Conservation (phyloP, 2,329 filamentous ascomycete genomes). For the Paraphoma chrysanthemicola region DNA sequence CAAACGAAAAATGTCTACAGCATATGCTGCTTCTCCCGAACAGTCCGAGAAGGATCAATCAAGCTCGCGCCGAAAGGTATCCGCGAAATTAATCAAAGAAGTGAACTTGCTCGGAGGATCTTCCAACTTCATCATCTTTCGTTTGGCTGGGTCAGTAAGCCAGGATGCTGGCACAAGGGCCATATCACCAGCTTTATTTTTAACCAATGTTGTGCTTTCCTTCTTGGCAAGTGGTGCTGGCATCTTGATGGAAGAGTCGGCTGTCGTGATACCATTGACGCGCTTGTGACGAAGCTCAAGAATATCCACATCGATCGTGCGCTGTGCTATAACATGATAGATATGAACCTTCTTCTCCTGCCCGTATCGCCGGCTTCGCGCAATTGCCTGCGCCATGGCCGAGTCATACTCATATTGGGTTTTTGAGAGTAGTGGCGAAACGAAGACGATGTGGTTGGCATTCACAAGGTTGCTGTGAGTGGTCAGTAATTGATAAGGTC, state of each 20-base stretch:
- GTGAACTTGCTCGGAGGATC: constrained; percentile 24
- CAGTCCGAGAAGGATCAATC: constrained; percentile 1
- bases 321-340: constrained; percentile 82
- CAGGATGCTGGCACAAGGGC: constrained; percentile 37
- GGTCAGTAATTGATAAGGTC: not conserved
- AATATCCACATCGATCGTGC: constrained; percentile 62
- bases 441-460: constrained; percentile 70
- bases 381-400: constrained; percentile 69
- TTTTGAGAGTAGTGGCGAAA: constrained; percentile 60
- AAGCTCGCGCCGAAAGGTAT: constrained; percentile 28
- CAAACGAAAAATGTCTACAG: no score
- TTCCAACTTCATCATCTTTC: constrained; percentile 15
- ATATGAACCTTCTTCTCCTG: constrained; percentile 65
- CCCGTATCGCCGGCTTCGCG: constrained; percentile 64
- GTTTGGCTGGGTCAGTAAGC: constrained; percentile 21
- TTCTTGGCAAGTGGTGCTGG: constrained; percentile 10
- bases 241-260: constrained; percentile 5
- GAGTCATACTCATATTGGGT: constrained; percentile 63
- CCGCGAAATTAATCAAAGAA: constrained; percentile 38
- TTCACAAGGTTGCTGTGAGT: constrained; percentile 63
- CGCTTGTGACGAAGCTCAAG: constrained; percentile 53
- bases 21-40: no score
- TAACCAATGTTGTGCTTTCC: constrained; percentile 29
- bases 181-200: constrained; percentile 16
- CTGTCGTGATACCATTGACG: constrained; percentile 19